phyloP scores from a whole-genome alignment of 176 grass and related monocot species.

The Rhynchospora breviuscula region DNA sequence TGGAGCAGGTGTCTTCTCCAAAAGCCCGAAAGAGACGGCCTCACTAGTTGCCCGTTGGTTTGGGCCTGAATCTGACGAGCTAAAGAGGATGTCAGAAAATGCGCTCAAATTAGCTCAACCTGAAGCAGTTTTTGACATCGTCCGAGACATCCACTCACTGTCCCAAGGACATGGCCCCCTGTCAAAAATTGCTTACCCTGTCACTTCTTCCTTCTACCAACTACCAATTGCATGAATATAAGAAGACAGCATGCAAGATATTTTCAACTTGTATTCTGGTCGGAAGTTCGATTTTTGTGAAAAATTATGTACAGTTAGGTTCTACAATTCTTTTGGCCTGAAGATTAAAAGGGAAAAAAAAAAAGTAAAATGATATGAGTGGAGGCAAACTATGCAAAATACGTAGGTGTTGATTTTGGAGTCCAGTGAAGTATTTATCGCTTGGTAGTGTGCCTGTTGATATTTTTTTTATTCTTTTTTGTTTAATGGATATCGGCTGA shows the following conservation, averaged over 20 bases:
- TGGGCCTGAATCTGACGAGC: slow-evolving; percentile 53
- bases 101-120: slow-evolving; percentile 86
- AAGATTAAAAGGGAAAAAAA: not conserved
- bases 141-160: slow-evolving; percentile 79
- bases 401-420: slow-evolving; percentile 14
- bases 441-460: not conserved
- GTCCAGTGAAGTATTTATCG: not conserved
- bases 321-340: not conserved
- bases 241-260: not conserved
- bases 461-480: slow-evolving; percentile 15
- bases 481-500: slow-evolving; percentile 9
- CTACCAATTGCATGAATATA: slow-evolving; percentile 5
- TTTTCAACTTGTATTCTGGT: not conserved
- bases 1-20: slow-evolving; percentile 92
- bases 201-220: slow-evolving; percentile 64
- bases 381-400: not conserved
- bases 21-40: slow-evolving; percentile 82
- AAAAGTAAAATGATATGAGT: not conserved
- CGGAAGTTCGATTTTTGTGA: slow-evolving; percentile 6
- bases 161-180: slow-evolving; percentile 55
- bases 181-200: slow-evolving; percentile 63
- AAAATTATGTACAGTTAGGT: slow-evolving; percentile 22
- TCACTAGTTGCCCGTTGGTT: slow-evolving; percentile 76
- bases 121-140: slow-evolving; percentile 89
- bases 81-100: slow-evolving; percentile 84